These are phyloP conservation scores for Diutina rugosa DNA, from an alignment of 1,139 yeast genomes.

Conservation along the genomic window DNA sequence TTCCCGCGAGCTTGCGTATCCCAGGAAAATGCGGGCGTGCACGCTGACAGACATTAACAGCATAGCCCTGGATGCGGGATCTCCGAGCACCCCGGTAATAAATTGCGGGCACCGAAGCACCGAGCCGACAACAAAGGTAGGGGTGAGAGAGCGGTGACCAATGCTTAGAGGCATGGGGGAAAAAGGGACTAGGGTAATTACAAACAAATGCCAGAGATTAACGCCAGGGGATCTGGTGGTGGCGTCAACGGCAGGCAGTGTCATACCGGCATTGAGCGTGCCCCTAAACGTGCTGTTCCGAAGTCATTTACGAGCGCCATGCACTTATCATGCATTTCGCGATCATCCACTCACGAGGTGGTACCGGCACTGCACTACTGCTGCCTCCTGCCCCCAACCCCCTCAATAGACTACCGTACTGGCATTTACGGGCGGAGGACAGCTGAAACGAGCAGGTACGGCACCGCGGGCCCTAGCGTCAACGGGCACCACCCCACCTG, in stretches of 20 bases:
- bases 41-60: not conserved
- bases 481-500: too few species aligned
- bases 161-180: too few species aligned
- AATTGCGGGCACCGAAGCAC: not conserved
- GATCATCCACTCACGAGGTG: not conserved
- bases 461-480: not conserved
- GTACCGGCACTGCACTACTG: not conserved
- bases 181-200: too few species aligned
- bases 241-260: not conserved
- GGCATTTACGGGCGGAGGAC: not conserved
- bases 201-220: too few species aligned
- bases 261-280: not conserved
- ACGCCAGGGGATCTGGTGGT: too few species aligned
- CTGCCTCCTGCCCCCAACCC: not conserved
- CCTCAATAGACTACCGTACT: not conserved
- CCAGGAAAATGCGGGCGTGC: not conserved
- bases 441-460: not conserved
- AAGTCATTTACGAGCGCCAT: conserved; percentile 1
- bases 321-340: conserved; percentile 1
- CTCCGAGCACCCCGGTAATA: not conserved
- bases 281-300: not conserved
- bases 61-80: not conserved
- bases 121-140: not conserved
- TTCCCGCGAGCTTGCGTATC: not conserved
- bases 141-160: too few species aligned